Evolutionary conservation across 2,329 filamentous ascomycete species (phyloP).

Genomic region (Metarhizium brunneum): DNA sequence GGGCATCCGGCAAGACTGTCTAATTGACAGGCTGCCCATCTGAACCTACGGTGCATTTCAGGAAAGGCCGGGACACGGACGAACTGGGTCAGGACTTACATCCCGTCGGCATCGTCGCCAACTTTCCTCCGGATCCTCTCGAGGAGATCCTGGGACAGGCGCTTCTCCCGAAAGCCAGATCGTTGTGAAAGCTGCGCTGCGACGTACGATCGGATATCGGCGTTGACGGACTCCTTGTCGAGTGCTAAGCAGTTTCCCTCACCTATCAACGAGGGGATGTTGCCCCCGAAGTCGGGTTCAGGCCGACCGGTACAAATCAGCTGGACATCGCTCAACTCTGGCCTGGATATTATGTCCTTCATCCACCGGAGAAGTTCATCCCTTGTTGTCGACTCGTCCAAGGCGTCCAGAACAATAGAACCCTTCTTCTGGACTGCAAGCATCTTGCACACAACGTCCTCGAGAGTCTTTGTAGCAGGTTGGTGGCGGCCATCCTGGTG

Average conservation of each 20-base stretch:
- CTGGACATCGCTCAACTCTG: constrained; percentile 5
- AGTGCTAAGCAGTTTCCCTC: constrained; percentile 10
- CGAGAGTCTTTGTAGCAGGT: not conserved
- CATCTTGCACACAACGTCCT: constrained; percentile 9
- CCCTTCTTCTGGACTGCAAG: constrained; percentile 5
- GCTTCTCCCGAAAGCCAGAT: constrained; percentile 10
- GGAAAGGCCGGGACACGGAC: too few species aligned
- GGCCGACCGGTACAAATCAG: constrained; percentile 12
- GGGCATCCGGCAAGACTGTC: constrained; percentile 4
- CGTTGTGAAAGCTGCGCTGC: constrained; percentile 8
- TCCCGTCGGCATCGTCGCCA: constrained; percentile 16
- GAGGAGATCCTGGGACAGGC: constrained; percentile 7
- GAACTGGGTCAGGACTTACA: constrained; percentile 6
- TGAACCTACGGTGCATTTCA: constrained; percentile 12
- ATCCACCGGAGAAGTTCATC: constrained; percentile 13
- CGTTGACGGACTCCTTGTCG: constrained; percentile 10
- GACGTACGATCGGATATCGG: constrained; percentile 10
- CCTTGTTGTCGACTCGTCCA: constrained; percentile 14
- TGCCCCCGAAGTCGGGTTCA: constrained; percentile 9
- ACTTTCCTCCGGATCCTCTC: constrained; percentile 7
- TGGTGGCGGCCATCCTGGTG: constrained; percentile 1
- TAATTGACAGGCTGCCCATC: constrained; percentile 19
- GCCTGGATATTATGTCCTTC: not conserved
- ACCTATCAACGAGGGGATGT: constrained; percentile 6
- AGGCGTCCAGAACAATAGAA: constrained; percentile 12